Conservation (phyloP, 2,329 filamentous ascomycete genomes). For the Zymoseptoria ardabiliae region DNA sequence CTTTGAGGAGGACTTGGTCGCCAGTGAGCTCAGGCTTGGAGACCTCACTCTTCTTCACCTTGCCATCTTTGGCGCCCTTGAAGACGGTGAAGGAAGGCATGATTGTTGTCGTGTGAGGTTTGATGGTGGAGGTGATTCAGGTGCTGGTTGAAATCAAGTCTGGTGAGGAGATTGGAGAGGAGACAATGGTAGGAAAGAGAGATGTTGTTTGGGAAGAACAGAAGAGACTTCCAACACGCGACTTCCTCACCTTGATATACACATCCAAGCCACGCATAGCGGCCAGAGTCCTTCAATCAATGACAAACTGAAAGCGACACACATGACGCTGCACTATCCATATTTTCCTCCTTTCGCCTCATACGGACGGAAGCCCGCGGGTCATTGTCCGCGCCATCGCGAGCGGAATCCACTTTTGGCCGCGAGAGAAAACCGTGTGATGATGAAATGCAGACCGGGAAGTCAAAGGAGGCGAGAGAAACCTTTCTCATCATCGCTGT, state of each 20-base stretch:
- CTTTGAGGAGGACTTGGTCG: constrained; percentile 54
- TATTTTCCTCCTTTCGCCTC: not conserved
- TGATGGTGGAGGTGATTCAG: not conserved
- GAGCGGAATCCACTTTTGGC: not conserved
- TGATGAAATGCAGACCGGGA: not conserved
- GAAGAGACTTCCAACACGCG: not conserved
- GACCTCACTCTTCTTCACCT: constrained; percentile 45
- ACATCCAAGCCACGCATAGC: not conserved
- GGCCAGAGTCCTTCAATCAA: not conserved
- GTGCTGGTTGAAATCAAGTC: not conserved
- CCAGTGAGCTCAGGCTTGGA: constrained; percentile 39
- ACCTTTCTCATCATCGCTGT: not conserved
- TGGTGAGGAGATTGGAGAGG: not conserved
- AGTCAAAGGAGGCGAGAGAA: not conserved
- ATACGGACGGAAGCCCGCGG: not conserved
- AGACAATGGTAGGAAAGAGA: not conserved
- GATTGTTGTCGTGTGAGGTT: constrained; percentile 2
- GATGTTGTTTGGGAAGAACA: not conserved
- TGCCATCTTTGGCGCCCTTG: constrained; percentile 54
- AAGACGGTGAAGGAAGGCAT: constrained; percentile 52
- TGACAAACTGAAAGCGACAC: not conserved
- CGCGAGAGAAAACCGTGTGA: not conserved
- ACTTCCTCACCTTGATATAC: not conserved
- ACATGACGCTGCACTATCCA: not conserved
- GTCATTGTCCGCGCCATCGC: not conserved